Percentiles rank a stretch among this genome's conserved stretches.
These are phyloP conservation scores for Abrus precatorius DNA, from an alignment of 306 rosid genomes.

Conservation along the genomic window DNA sequence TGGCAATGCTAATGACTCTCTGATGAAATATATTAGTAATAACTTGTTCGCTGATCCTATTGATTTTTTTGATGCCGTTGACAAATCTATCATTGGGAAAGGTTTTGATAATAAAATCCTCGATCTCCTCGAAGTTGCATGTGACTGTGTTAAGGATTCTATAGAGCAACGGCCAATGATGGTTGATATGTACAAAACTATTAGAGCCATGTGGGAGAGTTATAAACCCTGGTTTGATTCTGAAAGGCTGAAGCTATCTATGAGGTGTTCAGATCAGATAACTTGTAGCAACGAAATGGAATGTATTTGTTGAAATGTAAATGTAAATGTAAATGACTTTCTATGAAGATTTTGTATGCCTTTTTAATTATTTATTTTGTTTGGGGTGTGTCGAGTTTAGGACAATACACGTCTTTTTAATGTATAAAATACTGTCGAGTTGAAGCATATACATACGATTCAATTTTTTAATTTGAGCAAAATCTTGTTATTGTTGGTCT, in stretches of 20 bases:
- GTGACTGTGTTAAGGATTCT: constrained; percentile 47
- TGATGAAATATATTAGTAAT: constrained; percentile 24
- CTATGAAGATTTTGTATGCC: background rate
- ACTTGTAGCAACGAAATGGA: constrained; percentile 12
- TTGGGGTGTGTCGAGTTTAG: background rate
- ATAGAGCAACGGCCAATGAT: constrained; percentile 48
- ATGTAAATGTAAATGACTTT: constrained; percentile 16
- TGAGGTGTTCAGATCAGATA: constrained; percentile 1
- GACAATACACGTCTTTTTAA: background rate
- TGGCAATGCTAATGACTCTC: constrained; percentile 11
- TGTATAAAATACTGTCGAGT: too few relatives aligned
- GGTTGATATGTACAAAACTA: constrained; percentile 36
- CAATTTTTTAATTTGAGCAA: too few relatives aligned
- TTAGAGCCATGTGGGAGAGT: constrained; percentile 40
- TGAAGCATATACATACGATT: too few relatives aligned
- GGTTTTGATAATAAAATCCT: constrained; percentile 49
- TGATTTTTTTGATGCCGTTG: constrained; percentile 36
- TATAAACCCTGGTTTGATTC: constrained; percentile 26
- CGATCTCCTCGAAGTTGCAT: constrained; percentile 39
- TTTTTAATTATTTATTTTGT: too few relatives aligned
- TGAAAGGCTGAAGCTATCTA: constrained; percentile 12
- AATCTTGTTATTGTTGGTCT: too few relatives aligned
- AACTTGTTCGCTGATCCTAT: constrained; percentile 15
- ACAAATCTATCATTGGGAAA: constrained; percentile 35
- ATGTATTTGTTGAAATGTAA: constrained; percentile 24